These are phyloP conservation scores for Helotiales sp. DNA, from an alignment of 2,329 filamentous ascomycete genomes.

Conservation along the genomic window DNA sequence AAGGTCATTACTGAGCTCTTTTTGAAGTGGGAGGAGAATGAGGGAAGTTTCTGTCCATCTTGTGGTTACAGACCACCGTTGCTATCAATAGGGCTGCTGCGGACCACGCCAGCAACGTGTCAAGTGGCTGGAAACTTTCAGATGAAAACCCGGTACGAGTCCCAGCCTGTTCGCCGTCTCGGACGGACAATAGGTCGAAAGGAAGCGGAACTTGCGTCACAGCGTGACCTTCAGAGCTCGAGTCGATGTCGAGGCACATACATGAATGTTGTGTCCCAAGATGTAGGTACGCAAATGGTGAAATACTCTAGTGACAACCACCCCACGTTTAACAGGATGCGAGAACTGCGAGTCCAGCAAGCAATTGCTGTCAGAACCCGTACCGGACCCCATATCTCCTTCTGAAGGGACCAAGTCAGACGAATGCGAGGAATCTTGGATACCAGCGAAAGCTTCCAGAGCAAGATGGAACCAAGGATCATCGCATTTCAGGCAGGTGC, in stretches of 20 bases:
- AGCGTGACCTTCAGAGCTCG: constrained; percentile 5
- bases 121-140: constrained; percentile 2
- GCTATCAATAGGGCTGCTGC: neutral
- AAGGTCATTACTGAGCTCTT: no score
- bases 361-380: neutral
- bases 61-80: neutral
- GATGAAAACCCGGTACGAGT: constrained; percentile 1
- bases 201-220: neutral
- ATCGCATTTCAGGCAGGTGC: constrained; percentile 5
- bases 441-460: constrained; percentile 6
- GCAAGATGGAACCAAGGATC: constrained; percentile 9
- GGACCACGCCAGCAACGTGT: constrained; percentile 7
- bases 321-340: constrained; percentile 5
- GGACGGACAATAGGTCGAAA: neutral
- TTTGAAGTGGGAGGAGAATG: no score
- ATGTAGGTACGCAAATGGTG: constrained; percentile 7
- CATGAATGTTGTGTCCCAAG: constrained; percentile 2
- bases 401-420: neutral
- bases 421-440: neutral
- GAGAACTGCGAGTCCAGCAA: neutral
- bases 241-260: constrained; percentile 4
- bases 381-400: neutral
- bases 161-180: neutral
- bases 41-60: neutral
- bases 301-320: constrained; percentile 2